Evolutionary conservation across 352 stramenopile genomes (phyloP).

Genomic region (Globisporangium ultimum): DNA sequence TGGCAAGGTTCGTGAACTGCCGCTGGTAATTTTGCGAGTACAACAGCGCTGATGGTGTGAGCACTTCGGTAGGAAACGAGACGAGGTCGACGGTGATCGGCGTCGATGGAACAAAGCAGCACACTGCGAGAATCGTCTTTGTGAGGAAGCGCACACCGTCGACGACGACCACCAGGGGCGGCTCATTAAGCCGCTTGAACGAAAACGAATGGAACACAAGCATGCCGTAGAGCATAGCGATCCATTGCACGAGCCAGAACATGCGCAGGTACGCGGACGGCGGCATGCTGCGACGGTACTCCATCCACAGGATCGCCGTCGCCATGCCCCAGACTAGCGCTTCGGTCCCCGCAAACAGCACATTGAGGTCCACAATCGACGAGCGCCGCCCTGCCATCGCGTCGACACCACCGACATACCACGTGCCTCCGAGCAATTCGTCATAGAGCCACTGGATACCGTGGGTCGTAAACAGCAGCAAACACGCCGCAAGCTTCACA

Average conservation of each 20-base stretch:
- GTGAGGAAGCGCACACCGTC: slow-evolving; percentile 36
- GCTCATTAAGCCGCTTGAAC: neutral
- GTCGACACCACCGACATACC: neutral
- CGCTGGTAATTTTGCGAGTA: slow-evolving; percentile 29
- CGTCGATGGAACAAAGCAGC: slow-evolving; percentile 46
- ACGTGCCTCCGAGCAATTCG: slow-evolving; percentile 31
- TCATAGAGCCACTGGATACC: slow-evolving; percentile 44
- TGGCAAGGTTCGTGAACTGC: slow-evolving; percentile 29
- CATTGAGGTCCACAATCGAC: slow-evolving; percentile 17
- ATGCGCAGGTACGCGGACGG: slow-evolving; percentile 51
- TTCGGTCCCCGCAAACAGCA: slow-evolving; percentile 50
- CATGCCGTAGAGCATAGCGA: slow-evolving; percentile 40
- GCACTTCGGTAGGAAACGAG: slow-evolving; percentile 34
- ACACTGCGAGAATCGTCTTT: slow-evolving; percentile 40
- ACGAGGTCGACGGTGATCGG: slow-evolving; percentile 51
- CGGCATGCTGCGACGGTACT: slow-evolving; percentile 58
- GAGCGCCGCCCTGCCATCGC: too few species aligned
- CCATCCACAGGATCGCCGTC: slow-evolving; percentile 67
- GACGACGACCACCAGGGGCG: slow-evolving; percentile 20
- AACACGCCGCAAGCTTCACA: slow-evolving; percentile 50
- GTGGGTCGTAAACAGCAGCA: slow-evolving; percentile 44
- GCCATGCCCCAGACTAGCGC: slow-evolving; percentile 57
- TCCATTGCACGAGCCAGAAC: slow-evolving; percentile 64
- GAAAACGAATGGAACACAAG: slow-evolving; percentile 29
- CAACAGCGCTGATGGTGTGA: slow-evolving; percentile 58